phyloP scores from a whole-genome alignment of 1,284 basidiomycete species.

The Rhodotorula glutinis region DNA sequence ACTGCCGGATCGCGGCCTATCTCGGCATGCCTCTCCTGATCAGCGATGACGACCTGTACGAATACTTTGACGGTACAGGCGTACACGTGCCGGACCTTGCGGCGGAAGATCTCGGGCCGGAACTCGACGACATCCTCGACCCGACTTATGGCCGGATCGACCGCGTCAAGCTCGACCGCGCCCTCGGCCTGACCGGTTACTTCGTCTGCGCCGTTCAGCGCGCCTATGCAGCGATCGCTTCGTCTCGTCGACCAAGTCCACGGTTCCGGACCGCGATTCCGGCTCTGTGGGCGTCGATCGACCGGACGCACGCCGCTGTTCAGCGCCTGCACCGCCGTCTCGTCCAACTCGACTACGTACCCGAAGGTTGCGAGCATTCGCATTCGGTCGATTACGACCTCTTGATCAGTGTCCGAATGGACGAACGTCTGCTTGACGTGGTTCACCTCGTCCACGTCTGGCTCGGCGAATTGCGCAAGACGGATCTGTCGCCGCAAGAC shows the following conservation, averaged over 20 bases:
- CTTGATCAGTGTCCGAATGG: constrained; percentile 36
- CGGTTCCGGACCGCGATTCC: constrained; percentile 15
- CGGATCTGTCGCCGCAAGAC: constrained; percentile 6
- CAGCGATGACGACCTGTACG: constrained; percentile 25
- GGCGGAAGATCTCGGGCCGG: constrained; percentile 18
- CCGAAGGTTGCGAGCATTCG: constrained; percentile 14
- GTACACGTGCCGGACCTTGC: constrained; percentile 35
- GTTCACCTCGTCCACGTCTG: constrained; percentile 35
- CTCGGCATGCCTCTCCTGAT: constrained; percentile 29
- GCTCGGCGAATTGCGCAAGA: constrained; percentile 10
- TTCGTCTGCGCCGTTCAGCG: constrained; percentile 37
- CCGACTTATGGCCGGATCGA: constrained; percentile 11
- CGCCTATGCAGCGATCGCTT: constrained; percentile 22
- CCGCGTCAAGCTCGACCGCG: constrained; percentile 23
- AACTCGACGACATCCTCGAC: constrained; percentile 28
- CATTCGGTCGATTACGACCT: constrained; percentile 36
- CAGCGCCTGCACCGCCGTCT: constrained; percentile 25
- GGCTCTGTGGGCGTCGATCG: constrained; percentile 30
- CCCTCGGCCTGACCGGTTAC: constrained; percentile 29
- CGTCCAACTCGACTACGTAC: constrained; percentile 16
- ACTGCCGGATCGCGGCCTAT: constrained; percentile 36
- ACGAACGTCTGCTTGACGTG: constrained; percentile 34
- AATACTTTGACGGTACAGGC: constrained; percentile 33
- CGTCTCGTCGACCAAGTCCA: constrained; percentile 1
- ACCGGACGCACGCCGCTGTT: constrained; percentile 31